Conservation (phyloP, 2,329 filamentous ascomycete species). For the Aspergillus fischeri region DNA sequence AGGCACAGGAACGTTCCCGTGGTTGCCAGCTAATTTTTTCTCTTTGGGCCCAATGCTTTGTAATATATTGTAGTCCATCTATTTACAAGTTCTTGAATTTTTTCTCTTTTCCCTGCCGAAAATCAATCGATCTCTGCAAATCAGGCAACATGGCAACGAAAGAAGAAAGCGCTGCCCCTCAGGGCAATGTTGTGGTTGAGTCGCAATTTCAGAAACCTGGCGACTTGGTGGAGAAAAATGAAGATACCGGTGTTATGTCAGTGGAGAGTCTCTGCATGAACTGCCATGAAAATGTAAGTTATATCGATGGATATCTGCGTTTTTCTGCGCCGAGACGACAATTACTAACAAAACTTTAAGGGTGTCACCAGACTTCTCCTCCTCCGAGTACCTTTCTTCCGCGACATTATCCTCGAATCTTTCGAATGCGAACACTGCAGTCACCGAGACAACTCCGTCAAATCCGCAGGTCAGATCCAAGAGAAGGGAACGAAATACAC, state of each 20-base stretch:
- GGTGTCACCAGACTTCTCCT: constrained; percentile 82
- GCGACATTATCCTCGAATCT: constrained; percentile 95
- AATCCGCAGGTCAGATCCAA: constrained; percentile 87
- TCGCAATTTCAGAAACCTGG: constrained; percentile 38
- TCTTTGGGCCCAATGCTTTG: constrained; percentile 7
- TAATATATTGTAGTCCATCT: not conserved
- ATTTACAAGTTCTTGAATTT: not conserved
- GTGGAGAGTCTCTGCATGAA: constrained; percentile 80
- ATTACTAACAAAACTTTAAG: constrained; percentile 48
- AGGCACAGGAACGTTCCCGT: constrained; percentile 30
- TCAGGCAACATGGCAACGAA: constrained; percentile 23
- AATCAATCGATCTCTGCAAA: not conserved
- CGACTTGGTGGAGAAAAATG: constrained; percentile 35
- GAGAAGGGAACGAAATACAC: constrained; percentile 81
- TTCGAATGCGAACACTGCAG: constrained; percentile 88
- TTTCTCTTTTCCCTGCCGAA: not conserved
- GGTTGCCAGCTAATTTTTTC: constrained; percentile 18
- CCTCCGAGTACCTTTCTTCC: constrained; percentile 93
- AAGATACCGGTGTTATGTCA: constrained; percentile 42
- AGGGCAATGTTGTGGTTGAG: constrained; percentile 17
- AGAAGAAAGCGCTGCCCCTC: constrained; percentile 11
- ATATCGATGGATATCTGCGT: not conserved
- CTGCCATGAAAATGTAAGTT: constrained; percentile 73
- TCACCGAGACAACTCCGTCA: constrained; percentile 89
- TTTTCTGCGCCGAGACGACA: not conserved